Evolutionary conservation across 495 filamentous ascomycete species (phyloP), one percentile per base, ranked within the genome.

Genomic region (Xylaria acuta): DNA sequence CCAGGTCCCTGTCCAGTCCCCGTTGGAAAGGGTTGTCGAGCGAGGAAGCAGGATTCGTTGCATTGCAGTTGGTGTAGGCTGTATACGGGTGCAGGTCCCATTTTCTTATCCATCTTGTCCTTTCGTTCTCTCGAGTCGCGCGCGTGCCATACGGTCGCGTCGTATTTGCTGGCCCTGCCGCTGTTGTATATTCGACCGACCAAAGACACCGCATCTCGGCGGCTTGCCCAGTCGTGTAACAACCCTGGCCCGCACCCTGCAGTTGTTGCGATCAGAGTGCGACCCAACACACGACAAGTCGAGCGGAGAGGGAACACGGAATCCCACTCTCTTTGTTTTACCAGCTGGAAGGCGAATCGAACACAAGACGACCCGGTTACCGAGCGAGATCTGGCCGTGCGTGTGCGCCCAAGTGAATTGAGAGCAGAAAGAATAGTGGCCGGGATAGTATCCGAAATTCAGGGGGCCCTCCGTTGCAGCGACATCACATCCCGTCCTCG

Each of bases 241-340:
- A 49, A 56, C 56, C 69, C 68, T 69, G 60, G 69, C 72, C 74
- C 73, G 72, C 77, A 72, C 75, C 74, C 72, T 67, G 65, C 69
- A 73, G 53, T 67, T 32, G 65, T 67, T 54, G 54, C 58, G n/a
- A 56, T 71, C 43, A 64, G 38, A 54, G 69, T 71, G 69, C 36
- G 47, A 71, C 69, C 69, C 60, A 71, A 47, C 60, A 40, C 69
- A 30, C 59, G 32, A 64, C 47, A 43, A 45, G 47, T 54, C 43
- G 5, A 32, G 38, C 25, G 54, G 47, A 71, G 47, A 49, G 59
- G 38, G 60, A 54, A 64, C 30, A 64, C 69, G 60, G 47, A 32
- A 43, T 64, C 60, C 30, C 69, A 51, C 69, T 20, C 59, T 49
- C 62, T 63, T 36, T 43, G 22, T 38, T 41, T 56, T 40, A 43